A percentile compares a stretch with the other conserved stretches of the same genome.
Evolutionary conservation across 1,284 basidiomycete species (phyloP).

Genomic region (Limonomyces culmigenus): DNA sequence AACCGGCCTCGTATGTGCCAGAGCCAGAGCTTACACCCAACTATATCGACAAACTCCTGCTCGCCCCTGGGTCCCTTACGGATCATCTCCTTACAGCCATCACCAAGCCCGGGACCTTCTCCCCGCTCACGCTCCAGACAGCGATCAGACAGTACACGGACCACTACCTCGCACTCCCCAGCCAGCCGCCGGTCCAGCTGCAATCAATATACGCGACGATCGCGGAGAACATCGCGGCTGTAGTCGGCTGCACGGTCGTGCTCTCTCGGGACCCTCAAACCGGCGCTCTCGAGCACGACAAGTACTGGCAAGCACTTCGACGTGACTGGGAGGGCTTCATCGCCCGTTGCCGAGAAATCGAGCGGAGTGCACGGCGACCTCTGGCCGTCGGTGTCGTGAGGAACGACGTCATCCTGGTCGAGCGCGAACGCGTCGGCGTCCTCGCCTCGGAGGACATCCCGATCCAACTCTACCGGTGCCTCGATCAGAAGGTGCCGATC

Average conservation of each 20-base stretch:
- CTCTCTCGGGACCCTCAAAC: slow-evolving; percentile 62
- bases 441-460: slow-evolving; percentile 53
- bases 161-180: slow-evolving; percentile 49
- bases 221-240: slow-evolving; percentile 61
- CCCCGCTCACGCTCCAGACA: slow-evolving; percentile 58
- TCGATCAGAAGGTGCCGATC: slow-evolving; percentile 17
- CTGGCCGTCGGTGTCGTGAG: slow-evolving; percentile 35
- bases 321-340: slow-evolving; percentile 90
- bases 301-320: slow-evolving; percentile 72
- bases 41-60: slow-evolving; percentile 70
- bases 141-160: slow-evolving; percentile 73
- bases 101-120: slow-evolving; percentile 78
- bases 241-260: slow-evolving; percentile 75
- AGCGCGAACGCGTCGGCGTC: slow-evolving; percentile 60
- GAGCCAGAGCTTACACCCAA: slow-evolving; percentile 71
- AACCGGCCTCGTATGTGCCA: slow-evolving; percentile 32
- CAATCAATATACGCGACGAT: slow-evolving; percentile 44
- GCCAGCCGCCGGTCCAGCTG: slow-evolving; percentile 35
- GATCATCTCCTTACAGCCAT: slow-evolving; percentile 71
- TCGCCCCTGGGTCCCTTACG: slow-evolving; percentile 53
- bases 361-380: slow-evolving; percentile 74
- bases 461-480: slow-evolving; percentile 31
- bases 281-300: slow-evolving; percentile 60
- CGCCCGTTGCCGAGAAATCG: slow-evolving; percentile 73
- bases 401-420: slow-evolving; percentile 39